phyloP scores from a whole-genome alignment of 164 flowering plant genomes.

The Euptelea pleiosperma region DNA sequence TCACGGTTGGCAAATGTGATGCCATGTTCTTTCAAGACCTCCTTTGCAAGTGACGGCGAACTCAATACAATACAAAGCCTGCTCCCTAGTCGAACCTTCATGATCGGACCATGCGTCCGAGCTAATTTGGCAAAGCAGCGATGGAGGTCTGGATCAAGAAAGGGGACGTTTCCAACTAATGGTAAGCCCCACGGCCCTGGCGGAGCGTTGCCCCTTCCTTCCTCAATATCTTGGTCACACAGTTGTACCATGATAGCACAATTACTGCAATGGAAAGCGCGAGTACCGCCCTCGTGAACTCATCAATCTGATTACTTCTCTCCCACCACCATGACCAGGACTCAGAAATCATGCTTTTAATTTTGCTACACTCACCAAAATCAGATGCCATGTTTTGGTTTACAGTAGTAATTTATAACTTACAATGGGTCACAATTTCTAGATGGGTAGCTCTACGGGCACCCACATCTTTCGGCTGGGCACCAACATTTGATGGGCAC shows the following conservation, averaged over 20 bases:
- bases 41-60: slow-evolving; percentile 18
- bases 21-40: slow-evolving; percentile 24
- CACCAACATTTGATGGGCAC: no score
- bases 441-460: no score
- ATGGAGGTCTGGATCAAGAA: slow-evolving; percentile 21
- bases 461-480: no score
- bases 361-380: no score
- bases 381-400: no score
- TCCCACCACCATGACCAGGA: slow-evolving; percentile 10
- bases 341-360: no score
- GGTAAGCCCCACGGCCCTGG: slow-evolving; percentile 10
- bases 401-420: no score
- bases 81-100: slow-evolving; percentile 17
- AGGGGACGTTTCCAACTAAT: slow-evolving; percentile 24
- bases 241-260: not conserved
- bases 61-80: slow-evolving; percentile 13
- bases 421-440: no score
- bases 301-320: not conserved
- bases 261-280: not conserved
- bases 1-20: slow-evolving; percentile 16
- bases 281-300: not conserved
- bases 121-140: slow-evolving; percentile 13
- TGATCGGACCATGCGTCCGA: slow-evolving; percentile 22
- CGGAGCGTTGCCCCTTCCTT: not conserved
- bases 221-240: not conserved